A percentile compares a stretch with the other conserved stretches of the same genome.
These are phyloP conservation scores for Globisporangium perplexum DNA, from an alignment of 352 stramenopile genomes.

Conservation along the genomic window DNA sequence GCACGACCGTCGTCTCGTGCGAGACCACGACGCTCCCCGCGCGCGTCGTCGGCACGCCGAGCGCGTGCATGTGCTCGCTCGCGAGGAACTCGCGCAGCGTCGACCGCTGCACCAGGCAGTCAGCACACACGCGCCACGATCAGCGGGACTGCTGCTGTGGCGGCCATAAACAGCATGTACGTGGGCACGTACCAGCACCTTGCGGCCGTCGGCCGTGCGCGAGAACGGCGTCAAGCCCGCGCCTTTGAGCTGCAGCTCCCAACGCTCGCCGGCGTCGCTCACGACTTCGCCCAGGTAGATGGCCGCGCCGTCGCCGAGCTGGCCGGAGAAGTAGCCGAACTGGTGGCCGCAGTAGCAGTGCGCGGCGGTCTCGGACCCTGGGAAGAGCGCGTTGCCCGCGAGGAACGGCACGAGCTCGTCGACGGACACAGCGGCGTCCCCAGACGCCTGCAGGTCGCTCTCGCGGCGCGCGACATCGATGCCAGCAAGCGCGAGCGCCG, in stretches of 20 bases:
- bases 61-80: conserved; percentile 93
- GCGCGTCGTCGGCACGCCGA: conserved; percentile 19
- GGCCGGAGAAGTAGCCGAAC: conserved; percentile 89
- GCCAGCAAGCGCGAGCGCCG: conserved; percentile 51
- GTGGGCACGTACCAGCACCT: conserved; percentile 56
- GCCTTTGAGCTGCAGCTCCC: conserved; percentile 97
- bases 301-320: conserved; percentile 88
- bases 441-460: conserved; percentile 1
- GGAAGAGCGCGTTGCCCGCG: conserved; percentile 67
- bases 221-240: conserved; percentile 95
- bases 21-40: conserved; percentile 79
- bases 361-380: conserved; percentile 67
- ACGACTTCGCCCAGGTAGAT: conserved; percentile 88
- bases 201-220: conserved; percentile 90
- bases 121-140: not conserved
- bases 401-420: conserved; percentile 52
- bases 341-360: conserved; percentile 92
- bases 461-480: conserved; percentile 29
- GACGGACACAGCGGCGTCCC: conserved; percentile 21
- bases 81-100: conserved; percentile 97
- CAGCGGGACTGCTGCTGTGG: no score
- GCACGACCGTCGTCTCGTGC: conserved; percentile 54
- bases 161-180: no score
- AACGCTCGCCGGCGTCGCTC: conserved; percentile 36
- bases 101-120: conserved; percentile 72